A percentile compares a stretch with the other conserved stretches of the same genome.
Evolutionary conservation across 805 yeast genomes (phyloP).

Genomic region (Candida xyloterini): DNA sequence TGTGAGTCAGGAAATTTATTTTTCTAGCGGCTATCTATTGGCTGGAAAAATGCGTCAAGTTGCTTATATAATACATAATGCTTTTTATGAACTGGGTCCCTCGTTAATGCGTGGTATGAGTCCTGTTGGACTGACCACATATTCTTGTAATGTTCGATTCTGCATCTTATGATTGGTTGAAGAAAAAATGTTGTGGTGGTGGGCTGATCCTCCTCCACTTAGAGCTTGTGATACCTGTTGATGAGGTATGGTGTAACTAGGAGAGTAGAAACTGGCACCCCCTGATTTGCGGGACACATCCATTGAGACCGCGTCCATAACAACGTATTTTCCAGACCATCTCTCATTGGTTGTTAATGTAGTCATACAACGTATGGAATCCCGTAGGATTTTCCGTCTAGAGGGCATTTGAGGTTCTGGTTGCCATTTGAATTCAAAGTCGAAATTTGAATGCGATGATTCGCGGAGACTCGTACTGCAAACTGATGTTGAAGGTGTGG

Average conservation of each 20-base stretch:
- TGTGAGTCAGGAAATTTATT: background rate
- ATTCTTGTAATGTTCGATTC: conserved; percentile 30
- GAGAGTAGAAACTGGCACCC: conserved; percentile 7
- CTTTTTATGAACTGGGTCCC: conserved; percentile 7
- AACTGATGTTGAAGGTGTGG: conserved; percentile 14
- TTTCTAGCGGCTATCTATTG: conserved; percentile 2
- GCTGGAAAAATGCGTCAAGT: background rate
- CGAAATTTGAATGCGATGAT: background rate
- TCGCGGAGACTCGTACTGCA: conserved; percentile 3
- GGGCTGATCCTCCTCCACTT: conserved; percentile 1
- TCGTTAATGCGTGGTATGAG: conserved; percentile 29
- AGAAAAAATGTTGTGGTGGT: background rate
- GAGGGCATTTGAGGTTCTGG: conserved; percentile 18
- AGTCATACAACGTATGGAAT: conserved; percentile 35
- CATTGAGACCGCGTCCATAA: conserved; percentile 21
- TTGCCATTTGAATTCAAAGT: conserved; percentile 9
- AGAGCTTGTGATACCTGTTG: conserved; percentile 9
- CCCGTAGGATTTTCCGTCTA: conserved; percentile 28
- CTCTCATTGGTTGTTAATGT: conserved; percentile 32
- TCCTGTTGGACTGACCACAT: conserved; percentile 34
- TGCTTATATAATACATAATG: conserved; percentile 2
- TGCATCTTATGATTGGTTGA: background rate
- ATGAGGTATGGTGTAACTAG: conserved; percentile 8
- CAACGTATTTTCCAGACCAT: conserved; percentile 34
- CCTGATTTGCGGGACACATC: conserved; percentile 7